Base-by-base conservation (phyloP, 768 basidiomycete species). In the Strobilomyces confusus region DNA sequence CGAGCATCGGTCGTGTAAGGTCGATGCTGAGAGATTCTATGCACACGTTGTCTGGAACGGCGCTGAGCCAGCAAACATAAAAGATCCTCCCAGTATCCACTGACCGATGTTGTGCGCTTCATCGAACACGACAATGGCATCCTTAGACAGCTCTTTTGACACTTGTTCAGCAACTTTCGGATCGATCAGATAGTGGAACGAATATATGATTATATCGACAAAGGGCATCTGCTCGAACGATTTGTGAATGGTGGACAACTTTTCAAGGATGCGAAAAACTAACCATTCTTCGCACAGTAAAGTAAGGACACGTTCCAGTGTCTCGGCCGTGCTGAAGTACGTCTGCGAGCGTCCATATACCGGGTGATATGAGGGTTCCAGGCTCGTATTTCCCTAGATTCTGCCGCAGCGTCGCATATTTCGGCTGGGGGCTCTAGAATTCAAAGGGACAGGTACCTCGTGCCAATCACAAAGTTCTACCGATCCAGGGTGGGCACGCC, bases 141-240 rank as follows among this genome's bases (percentile, higher is more conserved):
- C 97, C 64, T 98, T 98, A 9, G 89, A 91, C 73, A 99, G 78
- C 69, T 99, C 97, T 65, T 92, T 95, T 2, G 97, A 98, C 14
- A 99, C 97, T 73, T 98, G 95, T 62, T 98, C 97, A 0, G 97
- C 97, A 38, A 99, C 95, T 72, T 99, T 99, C 2, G 97, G 97
- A 73, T 99, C 97, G 29, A 99, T 81, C 29, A 99, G 78, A 69
- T 99, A 99, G 70, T 99, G 97, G 72, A 98, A 99, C 19, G 97
- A 99, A 68, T 98, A 99, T 70, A 99, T 98, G 70, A 99, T 84
- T 61, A 98, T 79, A 67, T 97, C 92, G 34, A 90, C 91, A 69
- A 95, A 95, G 0, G 92, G 87, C 83, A 99, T 88, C 95, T 98
- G 58, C n/a, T 32, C n/a, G 14, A 32, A 47, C 6, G 9, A 20